These are phyloP conservation scores for Candida dubliniensis DNA, from an alignment of 1,139 yeast species.

Conservation along the genomic window DNA sequence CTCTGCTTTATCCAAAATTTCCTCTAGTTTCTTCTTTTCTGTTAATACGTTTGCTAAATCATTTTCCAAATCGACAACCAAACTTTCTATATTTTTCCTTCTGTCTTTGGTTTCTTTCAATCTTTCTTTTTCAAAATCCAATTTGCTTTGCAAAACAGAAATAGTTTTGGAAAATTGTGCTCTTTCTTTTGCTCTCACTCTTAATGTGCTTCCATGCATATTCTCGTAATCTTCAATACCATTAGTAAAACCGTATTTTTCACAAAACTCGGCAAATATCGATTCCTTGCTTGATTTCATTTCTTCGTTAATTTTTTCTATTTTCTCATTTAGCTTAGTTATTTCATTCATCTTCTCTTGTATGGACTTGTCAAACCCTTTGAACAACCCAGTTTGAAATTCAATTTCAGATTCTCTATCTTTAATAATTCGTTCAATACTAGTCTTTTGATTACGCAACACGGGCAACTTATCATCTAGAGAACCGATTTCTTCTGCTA, in stretches of 20 bases:
- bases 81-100: conserved; percentile 34
- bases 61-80: conserved; percentile 32
- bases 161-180: conserved; percentile 61
- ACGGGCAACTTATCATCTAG: conserved; percentile 57
- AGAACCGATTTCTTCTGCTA: conserved; percentile 53
- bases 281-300: conserved; percentile 40
- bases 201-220: conserved; percentile 60
- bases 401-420: conserved; percentile 59
- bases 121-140: conserved; percentile 64
- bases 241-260: conserved; percentile 48
- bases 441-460: conserved; percentile 51
- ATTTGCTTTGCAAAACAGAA: conserved; percentile 59
- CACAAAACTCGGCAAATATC: conserved; percentile 57
- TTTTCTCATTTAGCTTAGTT: conserved; percentile 31
- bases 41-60: conserved; percentile 30
- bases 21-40: conserved; percentile 33
- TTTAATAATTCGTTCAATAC: conserved; percentile 49
- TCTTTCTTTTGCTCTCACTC: conserved; percentile 64
- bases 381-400: conserved; percentile 39
- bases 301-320: conserved; percentile 24
- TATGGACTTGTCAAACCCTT: conserved; percentile 20
- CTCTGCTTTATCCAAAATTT: conserved; percentile 45
- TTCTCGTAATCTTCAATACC: conserved; percentile 67
- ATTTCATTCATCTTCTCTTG: conserved; percentile 22
- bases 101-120: conserved; percentile 50